Evolutionary conservation across 2,329 filamentous ascomycete species (phyloP), one percentile per base, ranked within the genome.

Genomic region (Exophiala viscosa): DNA sequence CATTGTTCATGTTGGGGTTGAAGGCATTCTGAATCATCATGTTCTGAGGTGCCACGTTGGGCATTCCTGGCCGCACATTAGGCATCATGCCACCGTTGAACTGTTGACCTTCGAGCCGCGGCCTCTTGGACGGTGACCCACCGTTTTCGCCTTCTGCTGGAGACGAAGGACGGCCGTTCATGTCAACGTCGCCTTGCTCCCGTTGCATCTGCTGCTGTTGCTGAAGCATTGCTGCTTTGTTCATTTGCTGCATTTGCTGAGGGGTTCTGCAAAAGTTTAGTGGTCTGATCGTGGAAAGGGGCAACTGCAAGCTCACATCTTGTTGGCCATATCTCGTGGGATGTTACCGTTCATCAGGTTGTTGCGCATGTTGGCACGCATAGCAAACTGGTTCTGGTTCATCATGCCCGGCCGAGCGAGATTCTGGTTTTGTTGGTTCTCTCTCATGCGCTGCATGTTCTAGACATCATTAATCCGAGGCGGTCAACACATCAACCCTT

Each of bases 111-210:
- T 91, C 88, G 55, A 96, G 81, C 52, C 91, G 87, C 52, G 85
- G 88, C 65, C 91, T 83, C 76, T 97, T 97, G 58, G 88, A 92
- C 1, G 92, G 92, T 31, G 92, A 97, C 3, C 90, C 90, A 20
- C 89, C 90, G 65, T 93, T 93, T 48, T 96, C 91, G 49, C 84
- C 85, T 34, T 86, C 86, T 45, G 85, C 84, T 6, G 92, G 92
- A 32, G 92, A 96, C 52, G 86, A 84, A 23, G 90, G 86, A 54
- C 90, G 83, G 55, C 87, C 87, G 70, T 86, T 89, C 70, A 87
- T 86, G 64, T 95, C 90, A 81, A 93, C 90, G 58, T 86, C 85
- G 13, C 89, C 92, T 48, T 88, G 87, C 64, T 95, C 90, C 68
- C 92, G 88, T 88, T 96, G 95, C 67, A 88, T 84, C 59, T 76